These are phyloP conservation scores for Acidiella bohemica DNA, from an alignment of 495 filamentous ascomycete genomes.

Conservation along the genomic window DNA sequence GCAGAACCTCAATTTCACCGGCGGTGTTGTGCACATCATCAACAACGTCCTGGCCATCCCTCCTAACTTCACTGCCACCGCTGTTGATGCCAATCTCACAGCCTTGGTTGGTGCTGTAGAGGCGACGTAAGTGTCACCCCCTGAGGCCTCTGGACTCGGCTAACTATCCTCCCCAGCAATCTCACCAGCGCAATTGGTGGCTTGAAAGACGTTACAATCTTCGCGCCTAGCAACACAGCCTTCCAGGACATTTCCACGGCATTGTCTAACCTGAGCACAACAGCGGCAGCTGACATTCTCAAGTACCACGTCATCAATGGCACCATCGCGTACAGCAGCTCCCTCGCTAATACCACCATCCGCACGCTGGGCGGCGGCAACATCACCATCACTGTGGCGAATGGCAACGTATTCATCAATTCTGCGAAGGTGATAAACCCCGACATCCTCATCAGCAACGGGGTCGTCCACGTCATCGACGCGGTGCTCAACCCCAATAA, in stretches of 20 bases:
- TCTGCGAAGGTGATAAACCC: constrained; percentile 40
- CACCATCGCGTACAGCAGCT: constrained; percentile 38
- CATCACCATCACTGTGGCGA: constrained; percentile 38
- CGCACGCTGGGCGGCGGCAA: constrained; percentile 34
- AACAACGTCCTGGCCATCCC: constrained; percentile 46
- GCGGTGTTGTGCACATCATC: constrained; percentile 54
- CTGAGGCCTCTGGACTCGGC: too few relatives aligned
- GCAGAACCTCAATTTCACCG: constrained; percentile 43
- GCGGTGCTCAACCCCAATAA: constrained; percentile 48
- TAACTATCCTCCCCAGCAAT: too few relatives aligned
- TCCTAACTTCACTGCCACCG: constrained; percentile 36
- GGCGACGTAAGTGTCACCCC: too few relatives aligned
- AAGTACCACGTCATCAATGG: constrained; percentile 46
- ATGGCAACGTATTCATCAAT: constrained; percentile 42
- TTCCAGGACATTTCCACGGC: constrained; percentile 47
- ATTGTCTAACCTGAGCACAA: constrained; percentile 32
- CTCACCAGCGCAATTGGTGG: constrained; percentile 33
- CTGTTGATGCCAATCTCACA: constrained; percentile 40
- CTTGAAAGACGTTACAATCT: constrained; percentile 45
- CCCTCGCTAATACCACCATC: constrained; percentile 34
- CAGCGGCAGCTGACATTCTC: constrained; percentile 38
- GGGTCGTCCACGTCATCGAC: constrained; percentile 56
- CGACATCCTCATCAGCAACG: constrained; percentile 50
- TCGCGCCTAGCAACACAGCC: constrained; percentile 45
- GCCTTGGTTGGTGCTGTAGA: constrained; percentile 43